phyloP scores from a whole-genome alignment of 768 basidiomycete species.

The Wakefieldia striispora region DNA sequence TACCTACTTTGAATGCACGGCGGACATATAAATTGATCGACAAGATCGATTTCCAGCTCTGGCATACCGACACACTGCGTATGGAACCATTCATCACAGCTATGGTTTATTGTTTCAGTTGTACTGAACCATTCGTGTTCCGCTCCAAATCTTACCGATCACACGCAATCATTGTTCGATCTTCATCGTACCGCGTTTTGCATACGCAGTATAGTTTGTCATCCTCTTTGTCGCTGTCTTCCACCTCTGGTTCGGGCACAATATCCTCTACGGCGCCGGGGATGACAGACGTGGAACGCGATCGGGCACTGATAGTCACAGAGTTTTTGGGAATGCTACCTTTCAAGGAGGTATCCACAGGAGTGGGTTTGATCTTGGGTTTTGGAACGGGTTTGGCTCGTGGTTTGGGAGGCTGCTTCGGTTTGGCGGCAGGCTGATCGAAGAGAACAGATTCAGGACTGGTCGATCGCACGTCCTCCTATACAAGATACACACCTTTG shows the following conservation, averaged over 20 bases:
- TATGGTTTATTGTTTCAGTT: constrained; percentile 26
- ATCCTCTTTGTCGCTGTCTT: constrained; percentile 39
- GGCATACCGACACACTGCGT: constrained; percentile 80
- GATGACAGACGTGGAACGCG: constrained; percentile 70
- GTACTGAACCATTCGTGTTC: not conserved
- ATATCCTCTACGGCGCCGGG: constrained; percentile 43
- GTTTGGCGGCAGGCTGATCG: constrained; percentile 22
- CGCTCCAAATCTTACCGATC: constrained; percentile 59
- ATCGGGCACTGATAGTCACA: constrained; percentile 43
- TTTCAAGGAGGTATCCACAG: constrained; percentile 16
- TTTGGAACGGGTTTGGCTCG: constrained; percentile 33
- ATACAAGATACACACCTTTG: constrained; percentile 17
- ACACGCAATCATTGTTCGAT: constrained; percentile 89
- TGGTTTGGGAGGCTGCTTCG: constrained; percentile 31
- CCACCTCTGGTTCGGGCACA: constrained; percentile 51
- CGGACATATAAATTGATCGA: constrained; percentile 92
- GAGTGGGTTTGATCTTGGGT: constrained; percentile 21
- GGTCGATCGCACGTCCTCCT: not conserved
- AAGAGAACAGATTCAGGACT: not conserved
- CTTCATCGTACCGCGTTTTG: constrained; percentile 83
- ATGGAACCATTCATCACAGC: constrained; percentile 96
- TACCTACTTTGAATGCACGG: constrained; percentile 70
- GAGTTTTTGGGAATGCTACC: constrained; percentile 14
- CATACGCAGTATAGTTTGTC: constrained; percentile 86
- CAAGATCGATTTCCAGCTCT: constrained; percentile 79